Evolutionary conservation across 441 rosid genomes (phyloP), one percentile per base, ranked within the genome.

Genomic region (Syzygium malaccense): DNA sequence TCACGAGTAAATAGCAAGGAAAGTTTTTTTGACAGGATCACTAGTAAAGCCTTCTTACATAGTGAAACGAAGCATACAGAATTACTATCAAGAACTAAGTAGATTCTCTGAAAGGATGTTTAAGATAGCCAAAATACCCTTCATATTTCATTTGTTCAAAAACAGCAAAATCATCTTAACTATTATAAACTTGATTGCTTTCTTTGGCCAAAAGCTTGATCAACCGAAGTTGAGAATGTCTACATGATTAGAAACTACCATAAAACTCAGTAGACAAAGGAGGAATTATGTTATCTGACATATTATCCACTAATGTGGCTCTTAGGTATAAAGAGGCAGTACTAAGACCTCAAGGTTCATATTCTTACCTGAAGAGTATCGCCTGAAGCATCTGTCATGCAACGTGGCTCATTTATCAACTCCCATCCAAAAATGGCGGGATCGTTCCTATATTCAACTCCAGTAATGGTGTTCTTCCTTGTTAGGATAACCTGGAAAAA

Each of bases 351-450:
- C 89, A 85, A 85, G 78, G 89, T 86, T 86, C 88, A 37, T 87
- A 37, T 58, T 92, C 98, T 94, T 92, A 98, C 99, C 90, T 97
- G 98, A 62, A 98, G 98, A 57, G 96, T 96, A 88, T 96, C 94
- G 19, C 99, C 99, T 1, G 99, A 96, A 84, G 95, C 91, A 94
- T 98, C 99, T 85, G 98, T 87, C 93, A 92, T 91, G 96, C 99
- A 96, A 56, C 98, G 98, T 23, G 99, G 99, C 92, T 98, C 99
- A 86, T 98, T 98, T 78, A 96, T 98, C 93, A 98, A 90, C 92
- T 98, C 99, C 99, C 99, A 96, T 8, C 93, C 99, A 93, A 98
- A 98, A 88, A 98, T 96, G 86, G 95, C 93, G 26, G 99, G 99
- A 86, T 98, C 99, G 88, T 98, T 92, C 93, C 97, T 93, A 90